Base-by-base conservation (phyloP, 2,329 filamentous ascomycete genomes). In the Didymella keratinophila region DNA sequence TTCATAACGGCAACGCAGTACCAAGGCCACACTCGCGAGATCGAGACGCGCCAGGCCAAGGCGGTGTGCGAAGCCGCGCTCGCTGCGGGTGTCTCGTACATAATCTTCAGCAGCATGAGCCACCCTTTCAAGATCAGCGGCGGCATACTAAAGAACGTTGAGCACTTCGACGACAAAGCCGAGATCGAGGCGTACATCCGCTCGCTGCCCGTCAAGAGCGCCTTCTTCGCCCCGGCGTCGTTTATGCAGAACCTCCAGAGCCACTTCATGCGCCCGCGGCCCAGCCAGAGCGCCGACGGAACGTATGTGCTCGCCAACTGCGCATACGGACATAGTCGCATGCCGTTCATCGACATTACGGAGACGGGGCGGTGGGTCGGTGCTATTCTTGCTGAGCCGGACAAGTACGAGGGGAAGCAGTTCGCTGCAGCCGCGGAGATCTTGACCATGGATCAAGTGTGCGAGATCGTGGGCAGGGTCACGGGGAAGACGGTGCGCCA, bases 121-220 rank as follows among this genome's bases (percentile, higher is more conserved):
- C 63, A 71, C 52, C 65, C 73, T 0, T 39, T 23, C 16, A 60
- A 68, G 27, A 68, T 78, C 39, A 69, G 69, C 0, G 52, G 60
- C n/a, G 78, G 78, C 5, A 71, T 69, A 16, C 66, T 78, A 11
- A 68, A 58, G 18, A 63, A 76, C 23, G 76, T 78, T 2, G 62
- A 79, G 60, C 82, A 84, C 62, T 88, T 87, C 59, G 86, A 88
- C 71, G 76, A 72, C 69, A 88, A 88, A 69, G 84, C 84, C 20
- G 74, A 81, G 12, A 79, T 84, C 0, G 84, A 86, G 63, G 64
- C 78, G n/a, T 85, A 87, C 66, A 81, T 86, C 45, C 80, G 82
- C 18, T 55, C 65, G 0, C 73, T 82, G 3, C 79, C 79, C 0
- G 71, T 88, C 2, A 79, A 80, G 1, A 79, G 77, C 11, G 81